Base-by-base conservation (phyloP, 2,329 filamentous ascomycete species). In the Nectriaceae sp. region DNA sequence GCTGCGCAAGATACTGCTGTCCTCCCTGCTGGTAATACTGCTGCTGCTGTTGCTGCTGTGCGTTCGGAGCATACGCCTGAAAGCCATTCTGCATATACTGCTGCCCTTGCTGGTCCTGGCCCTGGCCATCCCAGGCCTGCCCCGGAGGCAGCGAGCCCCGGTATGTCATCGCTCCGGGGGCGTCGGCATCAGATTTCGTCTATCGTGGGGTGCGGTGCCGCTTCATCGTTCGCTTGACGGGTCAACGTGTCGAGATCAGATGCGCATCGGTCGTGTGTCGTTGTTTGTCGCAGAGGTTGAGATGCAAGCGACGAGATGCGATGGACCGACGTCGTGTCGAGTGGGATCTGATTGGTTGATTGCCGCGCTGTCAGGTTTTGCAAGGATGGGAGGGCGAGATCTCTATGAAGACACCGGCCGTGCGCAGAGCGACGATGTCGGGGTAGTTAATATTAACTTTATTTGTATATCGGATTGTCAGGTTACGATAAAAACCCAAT, bases 131-230 rank as follows among this genome's bases (percentile, higher is more conserved):
- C 37, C 60, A 69, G 46, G 61, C 60, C 52, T 59, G 60, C 53
- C 61, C 62, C 47, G 62, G 49, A 50, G 62, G 62, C 61, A 64
- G 54, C 42, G 54, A 48, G 58, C 64, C 64, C 54, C 61, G 59
- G 61, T 66, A 70, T 59, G 63, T 70, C 67, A 74, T 70, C 55
- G 58, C 67, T 48, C 54, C 44, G 49, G 52, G 43, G 45, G 59
- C 53, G 47, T 61, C 53, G 59, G 55, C 48, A 55, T 54, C 49
- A 58, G 50, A 53, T 42, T 40, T 53, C 41, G 50, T 41, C 50
- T 33, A 46, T 62, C 60, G 59, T 53, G 59, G 56, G 57, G 60
- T 59, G 60, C 56, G 60, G 54, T 56, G 59, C 45, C 51, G 60
- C 55, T 55, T 63, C 60, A 63, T 63, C 55, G 44, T 26, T 46